Conservation (phyloP, 2,329 filamentous ascomycete genomes). For the Emmonsiellopsis sp. region DNA sequence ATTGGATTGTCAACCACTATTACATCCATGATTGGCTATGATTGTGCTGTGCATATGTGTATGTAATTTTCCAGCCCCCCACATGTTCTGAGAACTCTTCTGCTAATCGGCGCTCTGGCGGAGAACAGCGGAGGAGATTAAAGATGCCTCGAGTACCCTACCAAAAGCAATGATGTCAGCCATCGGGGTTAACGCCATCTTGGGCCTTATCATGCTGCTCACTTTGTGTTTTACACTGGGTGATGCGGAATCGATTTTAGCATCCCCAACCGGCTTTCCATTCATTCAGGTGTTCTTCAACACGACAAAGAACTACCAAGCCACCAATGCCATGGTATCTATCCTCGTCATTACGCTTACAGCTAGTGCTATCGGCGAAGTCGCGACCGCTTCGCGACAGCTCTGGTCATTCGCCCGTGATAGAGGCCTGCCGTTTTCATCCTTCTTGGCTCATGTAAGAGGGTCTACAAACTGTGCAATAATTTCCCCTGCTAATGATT, state of each 20-base stretch:
- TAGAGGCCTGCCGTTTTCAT: conserved; percentile 30
- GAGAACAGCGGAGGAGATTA: conserved; percentile 29
- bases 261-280: conserved; percentile 42
- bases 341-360: conserved; percentile 42
- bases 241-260: conserved; percentile 37
- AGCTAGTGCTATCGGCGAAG: conserved; percentile 42
- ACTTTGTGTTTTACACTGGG: conserved; percentile 47
- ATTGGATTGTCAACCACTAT: conserved; percentile 33
- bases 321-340: conserved; percentile 41
- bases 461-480: background rate
- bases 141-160: conserved; percentile 40
- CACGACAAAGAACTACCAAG: conserved; percentile 39
- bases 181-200: conserved; percentile 41
- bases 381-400: conserved; percentile 49
- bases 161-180: conserved; percentile 43
- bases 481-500: background rate
- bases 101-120: background rate
- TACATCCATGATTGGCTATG: conserved; percentile 32
- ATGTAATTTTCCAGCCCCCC: conserved; percentile 10
- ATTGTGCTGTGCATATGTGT: conserved; percentile 39
- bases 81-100: background rate
- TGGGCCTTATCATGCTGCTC: conserved; percentile 50
- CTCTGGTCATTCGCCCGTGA: conserved; percentile 46
- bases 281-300: conserved; percentile 52
- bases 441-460: conserved; percentile 30